A percentile compares a stretch with the other conserved stretches of the same genome.
Conservation (phyloP, 495 filamentous ascomycete species). For the Aspergillus incahuasiensis region DNA sequence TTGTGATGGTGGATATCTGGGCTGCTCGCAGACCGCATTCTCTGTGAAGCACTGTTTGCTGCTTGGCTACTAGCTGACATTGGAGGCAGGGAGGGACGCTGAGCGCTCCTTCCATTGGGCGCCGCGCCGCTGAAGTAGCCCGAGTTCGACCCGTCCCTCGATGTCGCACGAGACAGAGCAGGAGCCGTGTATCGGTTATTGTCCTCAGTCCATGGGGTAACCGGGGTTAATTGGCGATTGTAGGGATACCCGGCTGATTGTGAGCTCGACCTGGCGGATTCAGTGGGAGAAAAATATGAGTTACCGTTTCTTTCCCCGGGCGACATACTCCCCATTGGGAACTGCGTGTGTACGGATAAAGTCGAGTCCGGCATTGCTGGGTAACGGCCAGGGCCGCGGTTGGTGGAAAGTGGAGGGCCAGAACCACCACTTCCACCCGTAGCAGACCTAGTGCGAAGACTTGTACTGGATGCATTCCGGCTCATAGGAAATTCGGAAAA, state of each 20-base stretch:
- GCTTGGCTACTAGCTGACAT: constrained; percentile 59
- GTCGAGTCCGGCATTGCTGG: constrained; percentile 54
- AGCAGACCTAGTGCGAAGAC: constrained; percentile 72
- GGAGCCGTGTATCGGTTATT: constrained; percentile 81
- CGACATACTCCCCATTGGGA: constrained; percentile 44
- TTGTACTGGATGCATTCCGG: constrained; percentile 76
- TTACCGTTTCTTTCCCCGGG: constrained; percentile 52
- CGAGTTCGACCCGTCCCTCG: constrained; percentile 65
- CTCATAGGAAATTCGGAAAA: constrained; percentile 55
- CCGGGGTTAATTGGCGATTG: constrained; percentile 64
- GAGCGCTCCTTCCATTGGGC: constrained; percentile 60
- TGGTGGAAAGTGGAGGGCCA: constrained; percentile 38
- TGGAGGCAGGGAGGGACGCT: constrained; percentile 78
- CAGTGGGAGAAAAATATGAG: constrained; percentile 90
- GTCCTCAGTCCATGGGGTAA: constrained; percentile 59
- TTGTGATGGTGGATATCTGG: constrained; percentile 60
- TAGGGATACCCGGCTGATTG: constrained; percentile 68
- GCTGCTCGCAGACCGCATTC: constrained; percentile 65
- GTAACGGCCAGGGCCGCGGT: constrained; percentile 55
- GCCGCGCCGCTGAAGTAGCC: constrained; percentile 45
- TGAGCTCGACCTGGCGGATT: constrained; percentile 82
- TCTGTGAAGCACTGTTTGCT: constrained; percentile 46
- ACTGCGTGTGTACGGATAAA: constrained; percentile 71
- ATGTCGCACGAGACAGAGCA: constrained; percentile 71
- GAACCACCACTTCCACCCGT: constrained; percentile 64